Conservation (phyloP, 2,329 filamentous ascomycete species). For the Hypocrella siamensis region DNA sequence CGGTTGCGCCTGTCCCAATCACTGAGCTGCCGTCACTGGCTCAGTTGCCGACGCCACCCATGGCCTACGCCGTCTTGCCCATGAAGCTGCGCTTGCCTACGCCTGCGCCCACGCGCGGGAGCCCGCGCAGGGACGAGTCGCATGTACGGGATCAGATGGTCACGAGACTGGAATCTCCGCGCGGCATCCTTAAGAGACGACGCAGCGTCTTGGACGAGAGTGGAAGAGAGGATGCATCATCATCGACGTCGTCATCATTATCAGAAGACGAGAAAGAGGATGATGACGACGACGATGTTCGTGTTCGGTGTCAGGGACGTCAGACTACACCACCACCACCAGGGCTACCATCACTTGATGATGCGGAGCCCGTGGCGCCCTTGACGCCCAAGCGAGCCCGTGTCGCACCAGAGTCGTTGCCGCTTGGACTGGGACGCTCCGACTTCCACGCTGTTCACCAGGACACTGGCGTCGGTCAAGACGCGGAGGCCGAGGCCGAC, state of each 20-base stretch:
- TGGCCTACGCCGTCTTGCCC: slow-evolving; percentile 32
- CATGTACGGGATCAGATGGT: slow-evolving; percentile 29
- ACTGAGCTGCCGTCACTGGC: slow-evolving; percentile 11
- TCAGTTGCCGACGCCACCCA: slow-evolving; percentile 39
- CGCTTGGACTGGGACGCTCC: slow-evolving; percentile 39
- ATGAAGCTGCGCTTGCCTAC: slow-evolving; percentile 41
- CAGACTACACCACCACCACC: too few species aligned
- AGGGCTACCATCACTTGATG: too few species aligned
- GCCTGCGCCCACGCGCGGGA: slow-evolving; percentile 30
- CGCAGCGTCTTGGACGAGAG: slow-evolving; percentile 30
- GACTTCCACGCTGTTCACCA: slow-evolving; percentile 39
- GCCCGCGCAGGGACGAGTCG: slow-evolving; percentile 13
- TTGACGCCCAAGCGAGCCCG: slow-evolving; percentile 45
- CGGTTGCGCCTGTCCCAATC: slow-evolving; percentile 10
- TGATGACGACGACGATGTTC: slow-evolving; percentile 4
- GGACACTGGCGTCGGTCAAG: slow-evolving; percentile 15
- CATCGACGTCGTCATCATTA: slow-evolving; percentile 10
- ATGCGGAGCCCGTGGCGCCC: slow-evolving; percentile 12
- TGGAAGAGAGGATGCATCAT: slow-evolving; percentile 24
- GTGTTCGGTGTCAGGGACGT: slow-evolving; percentile 4
- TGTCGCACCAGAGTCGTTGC: slow-evolving; percentile 43
- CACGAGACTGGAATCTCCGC: slow-evolving; percentile 31
- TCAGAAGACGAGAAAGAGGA: slow-evolving; percentile 23
- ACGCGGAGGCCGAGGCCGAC: slow-evolving; percentile 27
- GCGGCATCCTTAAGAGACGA: slow-evolving; percentile 37